Conservation (phyloP, 176 grass and related monocot species). For the Puya raimondii region DNA sequence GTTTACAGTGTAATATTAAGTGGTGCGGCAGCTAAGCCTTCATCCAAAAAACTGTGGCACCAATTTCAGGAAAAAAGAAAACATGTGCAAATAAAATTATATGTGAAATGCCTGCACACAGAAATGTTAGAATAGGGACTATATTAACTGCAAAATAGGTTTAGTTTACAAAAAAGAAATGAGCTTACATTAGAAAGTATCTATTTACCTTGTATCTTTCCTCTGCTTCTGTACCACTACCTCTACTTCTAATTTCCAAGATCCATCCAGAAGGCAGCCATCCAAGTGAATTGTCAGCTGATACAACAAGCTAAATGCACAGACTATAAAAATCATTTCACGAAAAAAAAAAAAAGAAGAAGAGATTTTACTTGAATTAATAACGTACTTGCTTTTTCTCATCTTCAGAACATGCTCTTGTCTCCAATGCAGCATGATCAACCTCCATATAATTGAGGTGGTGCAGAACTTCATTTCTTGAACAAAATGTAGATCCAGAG, state of each 20-base stretch:
- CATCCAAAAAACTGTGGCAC: no score
- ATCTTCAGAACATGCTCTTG: not conserved
- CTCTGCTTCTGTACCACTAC: conserved; percentile 28
- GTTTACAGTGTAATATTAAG: no score
- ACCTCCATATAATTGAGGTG: conserved; percentile 30
- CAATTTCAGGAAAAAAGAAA: no score
- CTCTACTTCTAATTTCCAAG: conserved; percentile 42
- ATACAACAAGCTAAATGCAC: not conserved
- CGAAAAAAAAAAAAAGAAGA: not conserved
- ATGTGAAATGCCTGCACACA: no score
- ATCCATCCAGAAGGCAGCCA: conserved; percentile 41
- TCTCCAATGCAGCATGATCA: conserved; percentile 26
- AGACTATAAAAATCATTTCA: not conserved
- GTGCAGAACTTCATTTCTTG: conserved; percentile 31
- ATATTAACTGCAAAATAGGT: no score
- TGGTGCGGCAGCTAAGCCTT: no score
- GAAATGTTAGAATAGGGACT: no score
- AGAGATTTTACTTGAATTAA: not conserved
- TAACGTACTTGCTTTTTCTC: conserved; percentile 25
- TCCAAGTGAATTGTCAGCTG: conserved; percentile 8
- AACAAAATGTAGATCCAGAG: conserved; percentile 35
- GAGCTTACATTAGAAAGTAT: no score
- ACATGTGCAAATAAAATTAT: no score
- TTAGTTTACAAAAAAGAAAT: no score
- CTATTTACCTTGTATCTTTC: conserved; percentile 50